These are phyloP conservation scores for Fusarium aywerte DNA, from an alignment of 2,329 filamentous ascomycete species.

Conservation along the genomic window DNA sequence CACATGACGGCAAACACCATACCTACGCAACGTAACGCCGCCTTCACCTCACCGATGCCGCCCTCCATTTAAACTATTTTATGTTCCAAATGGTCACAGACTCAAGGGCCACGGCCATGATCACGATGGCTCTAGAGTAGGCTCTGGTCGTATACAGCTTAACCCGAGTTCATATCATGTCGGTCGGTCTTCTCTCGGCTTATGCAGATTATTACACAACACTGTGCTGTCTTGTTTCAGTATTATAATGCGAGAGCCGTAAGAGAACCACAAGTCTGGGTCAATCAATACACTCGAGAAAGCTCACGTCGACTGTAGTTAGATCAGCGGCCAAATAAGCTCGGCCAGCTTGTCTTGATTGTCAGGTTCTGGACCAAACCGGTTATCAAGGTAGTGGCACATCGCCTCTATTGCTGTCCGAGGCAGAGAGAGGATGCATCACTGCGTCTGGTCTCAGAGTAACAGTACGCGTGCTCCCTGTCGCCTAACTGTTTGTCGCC, in stretches of 20 bases:
- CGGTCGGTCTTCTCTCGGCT: constrained; percentile 21
- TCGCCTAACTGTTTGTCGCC: constrained; percentile 7
- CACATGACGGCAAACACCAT: constrained; percentile 34
- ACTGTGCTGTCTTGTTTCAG: background rate
- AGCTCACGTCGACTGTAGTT: background rate
- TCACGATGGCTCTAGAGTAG: constrained; percentile 8
- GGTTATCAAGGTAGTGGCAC: background rate
- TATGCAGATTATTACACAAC: no score
- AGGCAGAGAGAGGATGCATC: constrained; percentile 10
- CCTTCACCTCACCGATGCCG: constrained; percentile 41
- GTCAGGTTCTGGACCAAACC: background rate
- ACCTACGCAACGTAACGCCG: constrained; percentile 26
- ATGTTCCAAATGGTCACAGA: constrained; percentile 41
- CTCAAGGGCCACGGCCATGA: constrained; percentile 42
- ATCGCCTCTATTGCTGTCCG: constrained; percentile 3
- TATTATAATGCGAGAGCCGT: background rate
- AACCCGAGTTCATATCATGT: background rate
- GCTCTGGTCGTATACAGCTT: constrained; percentile 1
- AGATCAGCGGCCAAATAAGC: constrained; percentile 8
- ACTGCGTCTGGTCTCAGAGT: constrained; percentile 6
- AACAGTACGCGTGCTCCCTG: constrained; percentile 19
- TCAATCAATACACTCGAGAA: constrained; percentile 12
- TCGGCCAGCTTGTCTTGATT: constrained; percentile 24
- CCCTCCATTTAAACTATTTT: constrained; percentile 37
- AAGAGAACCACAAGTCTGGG: background rate